Evolutionary conservation across 148 eudicot species (phyloP).

Genomic region (Vaccinium macrocarpon): DNA sequence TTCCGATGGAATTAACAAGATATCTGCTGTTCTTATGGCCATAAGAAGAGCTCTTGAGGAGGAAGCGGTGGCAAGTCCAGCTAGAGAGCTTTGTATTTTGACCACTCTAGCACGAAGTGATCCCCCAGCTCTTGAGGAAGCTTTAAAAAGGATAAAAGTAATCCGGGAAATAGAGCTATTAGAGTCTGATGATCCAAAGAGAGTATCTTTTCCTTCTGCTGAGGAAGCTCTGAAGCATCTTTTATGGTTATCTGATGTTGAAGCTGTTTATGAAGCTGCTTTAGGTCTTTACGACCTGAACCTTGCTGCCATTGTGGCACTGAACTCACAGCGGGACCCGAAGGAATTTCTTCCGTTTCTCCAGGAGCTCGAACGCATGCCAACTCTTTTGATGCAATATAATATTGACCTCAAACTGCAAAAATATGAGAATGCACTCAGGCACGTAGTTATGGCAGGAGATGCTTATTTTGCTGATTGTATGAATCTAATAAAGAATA

Average conservation of each 20-base stretch:
- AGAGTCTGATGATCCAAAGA: conserved; percentile 50
- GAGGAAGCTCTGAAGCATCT: conserved; percentile 96
- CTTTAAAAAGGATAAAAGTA: conserved; percentile 73
- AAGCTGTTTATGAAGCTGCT: conserved; percentile 94
- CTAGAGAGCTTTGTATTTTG: conserved; percentile 93
- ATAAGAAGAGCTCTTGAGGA: conserved; percentile 87
- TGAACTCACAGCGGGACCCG: conserved; percentile 89
- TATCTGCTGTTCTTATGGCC: conserved; percentile 61
- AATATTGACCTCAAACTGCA: conserved; percentile 74
- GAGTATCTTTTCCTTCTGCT: conserved; percentile 65
- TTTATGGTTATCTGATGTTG: conserved; percentile 84
- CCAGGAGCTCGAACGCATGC: conserved; percentile 75
- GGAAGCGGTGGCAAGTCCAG: conserved; percentile 62
- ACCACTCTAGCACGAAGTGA: conserved; percentile 94
- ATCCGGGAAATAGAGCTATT: conserved; percentile 78
- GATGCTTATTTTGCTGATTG: conserved; percentile 65
- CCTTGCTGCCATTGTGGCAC: conserved; percentile 97
- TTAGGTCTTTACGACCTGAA: conserved; percentile 93
- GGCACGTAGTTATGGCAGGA: conserved; percentile 72
- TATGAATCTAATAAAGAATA: conserved; percentile 65
- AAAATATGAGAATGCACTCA: conserved; percentile 80
- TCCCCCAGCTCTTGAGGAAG: conserved; percentile 94
- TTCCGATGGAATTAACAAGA: conserved; percentile 41
- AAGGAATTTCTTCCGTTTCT: conserved; percentile 97
- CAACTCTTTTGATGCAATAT: conserved; percentile 65